phyloP scores from a whole-genome alignment of 2,329 filamentous ascomycete species.

The Raffaelea arxii region DNA sequence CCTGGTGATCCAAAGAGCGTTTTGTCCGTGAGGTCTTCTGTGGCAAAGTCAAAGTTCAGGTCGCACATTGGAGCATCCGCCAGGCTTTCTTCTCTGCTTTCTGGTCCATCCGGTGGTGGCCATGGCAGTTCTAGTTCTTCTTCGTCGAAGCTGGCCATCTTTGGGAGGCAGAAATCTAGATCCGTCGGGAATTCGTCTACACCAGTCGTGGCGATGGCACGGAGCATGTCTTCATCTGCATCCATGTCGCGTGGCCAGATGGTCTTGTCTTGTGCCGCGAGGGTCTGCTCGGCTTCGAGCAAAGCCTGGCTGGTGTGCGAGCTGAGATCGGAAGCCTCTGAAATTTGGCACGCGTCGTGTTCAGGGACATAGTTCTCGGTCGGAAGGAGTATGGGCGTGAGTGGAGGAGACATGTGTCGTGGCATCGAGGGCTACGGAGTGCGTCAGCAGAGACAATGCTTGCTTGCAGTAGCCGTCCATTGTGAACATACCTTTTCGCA shows the following conservation, averaged over 20 bases:
- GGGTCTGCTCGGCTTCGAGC: constrained; percentile 1
- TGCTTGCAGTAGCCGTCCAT: too few relatives aligned
- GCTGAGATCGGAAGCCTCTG: constrained; percentile 10
- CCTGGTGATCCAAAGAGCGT: neutral
- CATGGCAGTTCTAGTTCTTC: too few relatives aligned
- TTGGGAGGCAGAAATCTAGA: too few relatives aligned
- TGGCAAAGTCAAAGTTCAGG: too few relatives aligned
- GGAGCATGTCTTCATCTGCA: neutral
- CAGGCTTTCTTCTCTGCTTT: too few relatives aligned
- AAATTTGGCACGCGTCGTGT: constrained; percentile 6
- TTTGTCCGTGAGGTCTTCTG: constrained; percentile 1
- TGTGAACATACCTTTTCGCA: neutral
- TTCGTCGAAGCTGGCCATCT: too few relatives aligned
- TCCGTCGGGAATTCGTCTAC: too few relatives aligned
- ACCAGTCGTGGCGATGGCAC: too few relatives aligned
- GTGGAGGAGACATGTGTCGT: constrained; percentile 5
- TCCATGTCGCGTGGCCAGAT: neutral
- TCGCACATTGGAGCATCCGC: too few relatives aligned
- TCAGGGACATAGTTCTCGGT: constrained; percentile 3
- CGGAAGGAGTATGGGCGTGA: constrained; percentile 2
- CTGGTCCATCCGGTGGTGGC: too few relatives aligned
- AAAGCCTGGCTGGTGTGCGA: constrained; percentile 8
- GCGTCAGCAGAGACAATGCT: too few relatives aligned
- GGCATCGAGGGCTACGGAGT: too few relatives aligned
- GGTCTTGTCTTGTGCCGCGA: neutral